Percentiles rank a stretch among this genome's conserved stretches.
Evolutionary conservation across 2,329 filamentous ascomycete species (phyloP).

Genomic region (Madurella fahalii): DNA sequence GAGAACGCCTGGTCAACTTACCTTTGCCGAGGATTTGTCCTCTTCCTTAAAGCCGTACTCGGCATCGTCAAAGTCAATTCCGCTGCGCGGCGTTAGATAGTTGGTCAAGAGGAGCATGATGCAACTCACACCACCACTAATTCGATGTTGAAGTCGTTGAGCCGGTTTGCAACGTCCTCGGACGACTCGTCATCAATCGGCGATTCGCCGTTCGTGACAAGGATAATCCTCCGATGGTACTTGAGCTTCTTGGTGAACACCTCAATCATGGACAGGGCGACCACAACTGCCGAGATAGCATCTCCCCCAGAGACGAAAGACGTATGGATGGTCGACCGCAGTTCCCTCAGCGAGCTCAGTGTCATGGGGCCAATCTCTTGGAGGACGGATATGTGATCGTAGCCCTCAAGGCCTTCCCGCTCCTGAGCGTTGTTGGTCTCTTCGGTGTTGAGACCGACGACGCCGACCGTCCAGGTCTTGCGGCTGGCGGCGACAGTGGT

Average conservation of each 20-base stretch:
- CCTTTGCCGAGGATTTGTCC: slow-evolving; percentile 69
- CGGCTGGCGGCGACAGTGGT: slow-evolving; percentile 63
- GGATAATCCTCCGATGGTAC: slow-evolving; percentile 72
- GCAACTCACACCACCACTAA: slow-evolving; percentile 68
- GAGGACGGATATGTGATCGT: slow-evolving; percentile 76
- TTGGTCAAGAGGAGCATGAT: not conserved
- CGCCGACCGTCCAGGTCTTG: slow-evolving; percentile 71
- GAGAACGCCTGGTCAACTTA: slow-evolving; percentile 28
- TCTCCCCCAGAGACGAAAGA: slow-evolving; percentile 70
- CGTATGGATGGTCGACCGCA: slow-evolving; percentile 61
- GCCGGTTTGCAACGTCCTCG: slow-evolving; percentile 64
- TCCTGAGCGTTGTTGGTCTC: slow-evolving; percentile 66
- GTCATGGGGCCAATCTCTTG: slow-evolving; percentile 59
- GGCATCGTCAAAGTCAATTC: slow-evolving; percentile 87
- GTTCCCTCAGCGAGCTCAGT: slow-evolving; percentile 64
- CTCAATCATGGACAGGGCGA: slow-evolving; percentile 83
- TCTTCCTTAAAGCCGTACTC: slow-evolving; percentile 93
- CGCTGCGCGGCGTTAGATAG: slow-evolving; percentile 44
- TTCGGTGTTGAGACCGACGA: slow-evolving; percentile 79
- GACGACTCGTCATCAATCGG: slow-evolving; percentile 68
- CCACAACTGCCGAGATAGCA: slow-evolving; percentile 78
- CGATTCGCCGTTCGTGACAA: slow-evolving; percentile 79
- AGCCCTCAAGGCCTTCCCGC: slow-evolving; percentile 63
- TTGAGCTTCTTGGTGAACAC: slow-evolving; percentile 77
- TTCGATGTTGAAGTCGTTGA: slow-evolving; percentile 73